Evolutionary conservation across 208 protist genomes (phyloP).

Genomic region (Trypanosoma platydactyli): DNA sequence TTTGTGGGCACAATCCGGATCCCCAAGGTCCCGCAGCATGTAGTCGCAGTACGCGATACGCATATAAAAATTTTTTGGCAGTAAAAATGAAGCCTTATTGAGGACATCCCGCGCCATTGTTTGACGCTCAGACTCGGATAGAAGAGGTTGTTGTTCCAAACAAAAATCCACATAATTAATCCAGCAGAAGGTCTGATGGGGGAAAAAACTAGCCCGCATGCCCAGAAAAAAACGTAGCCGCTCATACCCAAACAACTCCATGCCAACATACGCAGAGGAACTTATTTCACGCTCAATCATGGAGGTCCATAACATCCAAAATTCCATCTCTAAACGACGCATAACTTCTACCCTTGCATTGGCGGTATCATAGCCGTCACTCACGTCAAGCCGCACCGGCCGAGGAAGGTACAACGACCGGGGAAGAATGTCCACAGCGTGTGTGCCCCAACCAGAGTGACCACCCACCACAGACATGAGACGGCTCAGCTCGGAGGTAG

Average conservation of each 20-base stretch:
- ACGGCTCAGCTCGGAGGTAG: slow-evolving; percentile 16
- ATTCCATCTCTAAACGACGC: slow-evolving; percentile 47
- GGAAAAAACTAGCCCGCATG: slow-evolving; percentile 63
- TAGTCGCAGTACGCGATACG: slow-evolving; percentile 31
- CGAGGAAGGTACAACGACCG: slow-evolving; percentile 47
- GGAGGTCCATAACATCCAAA: slow-evolving; percentile 58
- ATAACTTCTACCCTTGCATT: slow-evolving; percentile 22
- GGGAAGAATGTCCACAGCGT: slow-evolving; percentile 17
- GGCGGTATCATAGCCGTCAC: not conserved
- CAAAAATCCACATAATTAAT: slow-evolving; percentile 30
- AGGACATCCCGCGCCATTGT: slow-evolving; percentile 22
- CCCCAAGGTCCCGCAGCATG: slow-evolving; percentile 26
- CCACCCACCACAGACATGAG: slow-evolving; percentile 15
- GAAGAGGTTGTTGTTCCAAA: slow-evolving; percentile 26
- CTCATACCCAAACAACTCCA: slow-evolving; percentile 53
- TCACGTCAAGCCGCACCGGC: slow-evolving; percentile 27
- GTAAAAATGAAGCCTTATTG: slow-evolving; percentile 29
- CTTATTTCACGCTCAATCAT: slow-evolving; percentile 45
- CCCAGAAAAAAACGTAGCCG: slow-evolving; percentile 49
- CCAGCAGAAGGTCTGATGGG: slow-evolving; percentile 55
- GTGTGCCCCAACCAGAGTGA: slow-evolving; percentile 1
- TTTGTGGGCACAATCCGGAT: slow-evolving; percentile 29
- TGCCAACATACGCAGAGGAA: slow-evolving; percentile 37
- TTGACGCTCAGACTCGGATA: slow-evolving; percentile 26
- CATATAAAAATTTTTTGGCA: slow-evolving; percentile 26